Evolutionary conservation across 2,329 filamentous ascomycete genomes (phyloP).

Genomic region (Colletotrichum sojae): DNA sequence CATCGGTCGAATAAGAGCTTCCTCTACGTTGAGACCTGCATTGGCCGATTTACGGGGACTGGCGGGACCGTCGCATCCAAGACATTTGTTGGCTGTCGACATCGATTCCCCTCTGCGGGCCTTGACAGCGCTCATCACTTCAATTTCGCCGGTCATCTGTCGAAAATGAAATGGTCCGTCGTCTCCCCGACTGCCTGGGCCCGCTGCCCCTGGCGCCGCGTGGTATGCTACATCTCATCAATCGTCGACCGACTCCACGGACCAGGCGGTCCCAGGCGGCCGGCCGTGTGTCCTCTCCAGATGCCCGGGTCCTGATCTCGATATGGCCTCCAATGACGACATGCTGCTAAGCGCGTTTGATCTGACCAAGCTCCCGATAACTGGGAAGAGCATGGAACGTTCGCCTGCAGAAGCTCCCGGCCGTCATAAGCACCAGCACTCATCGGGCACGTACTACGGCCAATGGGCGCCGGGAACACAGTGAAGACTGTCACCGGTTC

Average conservation of each 20-base stretch:
- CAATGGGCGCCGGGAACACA: conserved; percentile 26
- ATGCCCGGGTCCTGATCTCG: conserved; percentile 34
- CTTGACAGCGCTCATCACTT: conserved; percentile 11
- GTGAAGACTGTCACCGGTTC: conserved; percentile 19
- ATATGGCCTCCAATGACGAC: conserved; percentile 38
- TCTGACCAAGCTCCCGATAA: conserved; percentile 38
- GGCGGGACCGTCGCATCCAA: conserved; percentile 31
- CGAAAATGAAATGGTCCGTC: conserved; percentile 5
- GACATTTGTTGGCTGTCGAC: conserved; percentile 8
- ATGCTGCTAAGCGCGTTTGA: conserved; percentile 39
- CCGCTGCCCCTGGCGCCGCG: conserved; percentile 21
- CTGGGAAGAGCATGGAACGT: conserved; percentile 36
- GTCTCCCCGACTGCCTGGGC: conserved; percentile 4
- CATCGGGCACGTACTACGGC: conserved; percentile 38
- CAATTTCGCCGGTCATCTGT: background rate
- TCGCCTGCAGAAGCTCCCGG: conserved; percentile 38
- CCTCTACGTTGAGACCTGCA: conserved; percentile 35
- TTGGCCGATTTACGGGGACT: conserved; percentile 35
- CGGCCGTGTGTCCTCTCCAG: conserved; percentile 29
- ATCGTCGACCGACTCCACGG: conserved; percentile 26
- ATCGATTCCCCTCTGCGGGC: conserved; percentile 17
- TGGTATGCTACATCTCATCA: conserved; percentile 16
- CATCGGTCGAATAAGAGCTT: conserved; percentile 35
- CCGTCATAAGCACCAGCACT: conserved; percentile 34
- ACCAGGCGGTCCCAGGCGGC: conserved; percentile 16